phyloP scores from a whole-genome alignment of 2,329 filamentous ascomycete genomes.

The Sporothrix variecibatus region DNA sequence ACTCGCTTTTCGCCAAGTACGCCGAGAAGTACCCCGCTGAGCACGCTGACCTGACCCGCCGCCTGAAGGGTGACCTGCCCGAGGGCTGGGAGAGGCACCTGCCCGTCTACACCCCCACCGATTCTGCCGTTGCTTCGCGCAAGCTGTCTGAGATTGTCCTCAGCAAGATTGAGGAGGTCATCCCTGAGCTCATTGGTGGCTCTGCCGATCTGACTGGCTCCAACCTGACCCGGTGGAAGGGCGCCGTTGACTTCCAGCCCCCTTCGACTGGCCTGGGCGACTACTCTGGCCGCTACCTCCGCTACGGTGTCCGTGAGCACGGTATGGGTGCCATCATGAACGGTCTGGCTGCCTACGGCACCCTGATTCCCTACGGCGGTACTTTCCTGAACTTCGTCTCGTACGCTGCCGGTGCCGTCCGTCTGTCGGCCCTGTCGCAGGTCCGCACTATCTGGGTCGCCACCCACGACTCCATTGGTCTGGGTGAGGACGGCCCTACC shows the following conservation, averaged over 20 bases:
- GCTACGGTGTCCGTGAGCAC: slow-evolving; percentile 91
- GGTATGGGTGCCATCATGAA: slow-evolving; percentile 92
- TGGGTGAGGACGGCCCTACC: slow-evolving; percentile 96
- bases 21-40: slow-evolving; percentile 73
- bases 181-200: slow-evolving; percentile 92
- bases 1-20: slow-evolving; percentile 89
- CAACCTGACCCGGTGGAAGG: slow-evolving; percentile 98
- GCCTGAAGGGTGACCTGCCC: slow-evolving; percentile 79
- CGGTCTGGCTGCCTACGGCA: slow-evolving; percentile 93
- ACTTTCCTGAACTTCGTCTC: slow-evolving; percentile 99
- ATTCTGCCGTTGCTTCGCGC: slow-evolving; percentile 84
- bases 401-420: slow-evolving; percentile 92
- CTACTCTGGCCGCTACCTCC: slow-evolving; percentile 83
- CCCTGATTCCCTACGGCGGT: slow-evolving; percentile 87
- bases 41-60: slow-evolving; percentile 77
- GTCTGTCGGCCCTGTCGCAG: slow-evolving; percentile 88
- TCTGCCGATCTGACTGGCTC: slow-evolving; percentile 98
- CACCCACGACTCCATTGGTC: slow-evolving; percentile 98
- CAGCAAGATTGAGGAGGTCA: slow-evolving; percentile 75
- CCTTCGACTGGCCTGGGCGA: slow-evolving; percentile 81
- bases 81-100: slow-evolving; percentile 96
- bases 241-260: slow-evolving; percentile 95
- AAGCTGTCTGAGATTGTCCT: slow-evolving; percentile 96
- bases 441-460: slow-evolving; percentile 92
- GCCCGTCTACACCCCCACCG: slow-evolving; percentile 84